A percentile compares a stretch with the other conserved stretches of the same genome.
Evolutionary conservation across 2,329 filamentous ascomycete genomes (phyloP).

Genomic region (Esteya vermicola): DNA sequence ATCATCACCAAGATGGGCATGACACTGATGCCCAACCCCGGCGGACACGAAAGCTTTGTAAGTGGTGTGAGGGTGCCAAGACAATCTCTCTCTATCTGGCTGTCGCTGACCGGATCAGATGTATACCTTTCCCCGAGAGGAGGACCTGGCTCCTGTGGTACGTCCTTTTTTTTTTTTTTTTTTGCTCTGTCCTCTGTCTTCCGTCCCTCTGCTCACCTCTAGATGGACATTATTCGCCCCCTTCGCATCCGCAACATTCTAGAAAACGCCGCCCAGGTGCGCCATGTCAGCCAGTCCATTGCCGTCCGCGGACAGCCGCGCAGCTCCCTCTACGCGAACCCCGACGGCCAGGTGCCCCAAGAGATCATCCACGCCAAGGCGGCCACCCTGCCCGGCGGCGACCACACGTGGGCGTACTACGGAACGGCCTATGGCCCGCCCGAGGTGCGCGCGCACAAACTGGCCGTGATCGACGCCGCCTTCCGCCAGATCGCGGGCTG

Average conservation of each 20-base stretch:
- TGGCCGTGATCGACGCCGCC: conserved; percentile 18
- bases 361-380: conserved; percentile 18
- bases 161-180: background rate
- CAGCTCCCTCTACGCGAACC: conserved; percentile 16
- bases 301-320: conserved; percentile 21
- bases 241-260: conserved; percentile 23
- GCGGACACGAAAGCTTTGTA: conserved; percentile 27
- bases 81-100: too few relatives aligned
- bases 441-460: conserved; percentile 19
- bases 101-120: background rate
- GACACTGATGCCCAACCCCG: conserved; percentile 37
- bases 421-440: conserved; percentile 20
- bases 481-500: conserved; percentile 18
- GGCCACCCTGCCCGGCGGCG: conserved; percentile 16
- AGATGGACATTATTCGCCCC: conserved; percentile 31
- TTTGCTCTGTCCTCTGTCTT: background rate
- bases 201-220: background rate
- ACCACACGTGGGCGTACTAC: conserved; percentile 21
- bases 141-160: conserved; percentile 31
- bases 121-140: conserved; percentile 28
- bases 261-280: conserved; percentile 22
- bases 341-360: conserved; percentile 17
- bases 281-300: conserved; percentile 20
- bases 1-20: conserved; percentile 41
- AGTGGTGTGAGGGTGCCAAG: conserved; percentile 2